These are phyloP conservation scores for Purshia tridentata DNA, from an alignment of 306 rosid genomes.

Conservation along the genomic window DNA sequence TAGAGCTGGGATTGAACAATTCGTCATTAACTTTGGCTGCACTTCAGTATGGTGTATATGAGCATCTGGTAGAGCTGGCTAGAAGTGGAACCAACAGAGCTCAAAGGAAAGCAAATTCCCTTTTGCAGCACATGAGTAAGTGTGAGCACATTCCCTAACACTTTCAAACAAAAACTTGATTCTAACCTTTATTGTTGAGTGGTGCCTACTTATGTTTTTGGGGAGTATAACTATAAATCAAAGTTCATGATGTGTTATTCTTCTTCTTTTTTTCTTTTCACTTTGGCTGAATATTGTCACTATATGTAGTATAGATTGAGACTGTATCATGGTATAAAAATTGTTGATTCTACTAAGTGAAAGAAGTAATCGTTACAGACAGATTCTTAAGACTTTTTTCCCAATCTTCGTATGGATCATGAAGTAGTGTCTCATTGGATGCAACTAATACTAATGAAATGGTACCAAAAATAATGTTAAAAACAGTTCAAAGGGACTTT, in stretches of 20 bases:
- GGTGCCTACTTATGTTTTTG: not conserved
- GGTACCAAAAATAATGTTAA: not conserved
- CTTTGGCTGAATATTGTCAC: not conserved
- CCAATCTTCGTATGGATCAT: not conserved
- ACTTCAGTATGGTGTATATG: constrained; percentile 75
- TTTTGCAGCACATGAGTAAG: constrained; percentile 64
- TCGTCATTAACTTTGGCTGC: constrained; percentile 68
- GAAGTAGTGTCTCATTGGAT: not conserved
- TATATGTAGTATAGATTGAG: not conserved
- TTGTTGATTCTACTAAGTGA: not conserved
- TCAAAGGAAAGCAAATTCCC: constrained; percentile 72
- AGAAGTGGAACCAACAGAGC: constrained; percentile 75
- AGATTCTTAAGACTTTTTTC: not conserved
- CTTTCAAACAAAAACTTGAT: not conserved
- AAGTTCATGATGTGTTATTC: not conserved
- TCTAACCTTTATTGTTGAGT: constrained; percentile 13
- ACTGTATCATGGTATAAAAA: constrained; percentile 11
- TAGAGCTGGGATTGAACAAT: constrained; percentile 62
- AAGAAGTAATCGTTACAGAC: not conserved
- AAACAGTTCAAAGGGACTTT: not conserved
- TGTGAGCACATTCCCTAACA: constrained; percentile 63
- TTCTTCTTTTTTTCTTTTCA: constrained; percentile 1
- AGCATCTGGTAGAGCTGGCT: constrained; percentile 57
- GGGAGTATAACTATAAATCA: not conserved
- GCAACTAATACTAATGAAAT: not conserved